These are phyloP conservation scores for Acrodontium crateriforme DNA, from an alignment of 2,329 filamentous ascomycete species.

Conservation along the genomic window DNA sequence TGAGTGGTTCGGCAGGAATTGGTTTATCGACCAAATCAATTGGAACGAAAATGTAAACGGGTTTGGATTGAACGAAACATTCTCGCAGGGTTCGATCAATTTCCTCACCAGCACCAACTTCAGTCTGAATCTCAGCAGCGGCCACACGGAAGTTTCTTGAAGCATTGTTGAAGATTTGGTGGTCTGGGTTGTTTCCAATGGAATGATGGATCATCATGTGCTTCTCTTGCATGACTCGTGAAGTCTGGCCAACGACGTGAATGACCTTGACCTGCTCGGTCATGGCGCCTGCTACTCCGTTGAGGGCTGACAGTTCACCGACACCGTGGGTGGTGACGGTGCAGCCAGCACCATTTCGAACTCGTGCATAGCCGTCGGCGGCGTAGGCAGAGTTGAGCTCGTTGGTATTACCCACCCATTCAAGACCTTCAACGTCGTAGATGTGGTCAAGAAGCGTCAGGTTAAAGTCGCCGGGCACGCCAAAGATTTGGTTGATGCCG, in stretches of 20 bases:
- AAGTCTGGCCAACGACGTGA: constrained; percentile 33
- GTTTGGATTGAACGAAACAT: constrained; percentile 28
- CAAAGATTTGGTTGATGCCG: constrained; percentile 28
- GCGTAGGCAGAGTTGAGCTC: constrained; percentile 46
- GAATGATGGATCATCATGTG: constrained; percentile 34
- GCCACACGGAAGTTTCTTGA: constrained; percentile 24
- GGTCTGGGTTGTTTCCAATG: constrained; percentile 28
- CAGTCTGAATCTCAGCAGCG: constrained; percentile 28
- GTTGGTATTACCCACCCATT: constrained; percentile 41
- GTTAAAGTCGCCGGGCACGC: constrained; percentile 34
- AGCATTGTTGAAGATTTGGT: constrained; percentile 28
- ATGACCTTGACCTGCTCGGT: constrained; percentile 34
- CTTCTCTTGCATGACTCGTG: constrained; percentile 26
- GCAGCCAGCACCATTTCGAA: constrained; percentile 36
- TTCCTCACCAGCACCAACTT: constrained; percentile 26
- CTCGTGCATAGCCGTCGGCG: constrained; percentile 43
- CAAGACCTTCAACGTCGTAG: constrained; percentile 25
- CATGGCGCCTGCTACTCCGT: constrained; percentile 32
- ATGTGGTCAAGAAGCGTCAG: constrained; percentile 32
- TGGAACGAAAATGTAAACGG: constrained; percentile 33
- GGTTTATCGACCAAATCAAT: constrained; percentile 24
- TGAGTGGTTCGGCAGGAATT: constrained; percentile 25
- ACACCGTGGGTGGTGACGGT: constrained; percentile 49
- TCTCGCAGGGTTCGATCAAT: constrained; percentile 32
- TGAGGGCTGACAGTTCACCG: constrained; percentile 29